phyloP scores from a whole-genome alignment of 164 flowering plant species.

The Sedum album region DNA sequence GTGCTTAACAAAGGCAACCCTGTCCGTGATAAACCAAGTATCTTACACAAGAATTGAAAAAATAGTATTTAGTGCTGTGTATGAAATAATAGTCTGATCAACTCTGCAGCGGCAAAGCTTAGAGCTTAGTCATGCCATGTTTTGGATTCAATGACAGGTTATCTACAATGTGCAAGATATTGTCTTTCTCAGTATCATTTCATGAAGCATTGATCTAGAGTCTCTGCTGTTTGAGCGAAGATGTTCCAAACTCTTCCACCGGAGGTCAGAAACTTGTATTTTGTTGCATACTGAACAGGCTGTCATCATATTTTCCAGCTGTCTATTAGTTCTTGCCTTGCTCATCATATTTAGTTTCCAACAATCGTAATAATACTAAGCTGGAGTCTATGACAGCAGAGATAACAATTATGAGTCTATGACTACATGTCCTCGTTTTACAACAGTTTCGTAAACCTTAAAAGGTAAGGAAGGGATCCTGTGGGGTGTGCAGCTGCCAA shows the following conservation, averaged over 20 bases:
- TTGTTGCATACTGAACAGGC: neutral
- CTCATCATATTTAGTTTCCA: neutral
- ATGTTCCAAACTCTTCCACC: neutral
- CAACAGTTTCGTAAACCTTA: neutral
- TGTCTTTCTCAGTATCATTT: too few species aligned
- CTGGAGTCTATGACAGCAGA: too few species aligned
- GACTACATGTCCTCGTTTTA: neutral
- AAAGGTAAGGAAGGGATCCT: neutral
- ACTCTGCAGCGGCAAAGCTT: neutral
- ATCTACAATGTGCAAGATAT: too few species aligned
- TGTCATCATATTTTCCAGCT: too few species aligned
- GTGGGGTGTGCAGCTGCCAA: neutral
- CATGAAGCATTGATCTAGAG: neutral
- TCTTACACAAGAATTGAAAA: neutral
- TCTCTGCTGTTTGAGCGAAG: neutral
- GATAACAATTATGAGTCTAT: too few species aligned
- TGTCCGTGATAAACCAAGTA: neutral
- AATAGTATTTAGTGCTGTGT: neutral
- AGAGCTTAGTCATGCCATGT: too few species aligned
- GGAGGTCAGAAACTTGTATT: neutral
- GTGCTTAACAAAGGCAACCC: too few species aligned
- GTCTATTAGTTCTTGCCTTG: neutral
- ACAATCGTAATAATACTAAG: too few species aligned
- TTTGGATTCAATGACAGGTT: too few species aligned
- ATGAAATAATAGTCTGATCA: neutral